phyloP scores from a whole-genome alignment of 768 basidiomycete genomes.

The Russula foetens region DNA sequence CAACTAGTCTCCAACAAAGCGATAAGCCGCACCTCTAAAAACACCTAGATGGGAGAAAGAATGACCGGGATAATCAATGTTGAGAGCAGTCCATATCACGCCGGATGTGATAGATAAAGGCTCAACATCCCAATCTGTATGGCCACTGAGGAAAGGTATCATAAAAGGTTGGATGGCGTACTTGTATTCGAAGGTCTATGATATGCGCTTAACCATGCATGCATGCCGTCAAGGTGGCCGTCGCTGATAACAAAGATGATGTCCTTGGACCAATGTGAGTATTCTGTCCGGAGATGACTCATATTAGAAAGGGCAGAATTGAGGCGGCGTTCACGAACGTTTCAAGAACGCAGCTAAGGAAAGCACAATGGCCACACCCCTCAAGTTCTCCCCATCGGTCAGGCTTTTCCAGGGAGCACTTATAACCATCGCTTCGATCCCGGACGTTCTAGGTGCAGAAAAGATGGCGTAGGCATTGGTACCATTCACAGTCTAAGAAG shows the following conservation, averaged over 20 bases:
- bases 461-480: slow-evolving; percentile 79
- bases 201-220: slow-evolving; percentile 85
- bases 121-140: slow-evolving; percentile 57
- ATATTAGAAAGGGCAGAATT: neutral
- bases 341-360: slow-evolving; percentile 79
- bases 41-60: slow-evolving; percentile 95
- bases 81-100: slow-evolving; percentile 91
- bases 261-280: slow-evolving; percentile 93
- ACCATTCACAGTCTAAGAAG: slow-evolving; percentile 45
- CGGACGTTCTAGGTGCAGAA: slow-evolving; percentile 83
- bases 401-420: slow-evolving; percentile 85
- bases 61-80: slow-evolving; percentile 93
- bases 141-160: neutral
- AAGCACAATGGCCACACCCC: slow-evolving; percentile 81
- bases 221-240: slow-evolving; percentile 83
- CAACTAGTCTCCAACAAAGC: neutral
- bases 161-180: slow-evolving; percentile 27
- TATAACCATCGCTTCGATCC: slow-evolving; percentile 86
- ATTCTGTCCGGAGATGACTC: slow-evolving; percentile 39
- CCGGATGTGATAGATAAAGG: slow-evolving; percentile 63
- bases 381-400: slow-evolving; percentile 61
- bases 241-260: slow-evolving; percentile 86
- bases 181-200: slow-evolving; percentile 63
- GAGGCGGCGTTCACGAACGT: slow-evolving; percentile 38
- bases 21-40: slow-evolving; percentile 64